phyloP scores from a whole-genome alignment of 345 rosid genomes.

The Rhodamnia rubescens region DNA sequence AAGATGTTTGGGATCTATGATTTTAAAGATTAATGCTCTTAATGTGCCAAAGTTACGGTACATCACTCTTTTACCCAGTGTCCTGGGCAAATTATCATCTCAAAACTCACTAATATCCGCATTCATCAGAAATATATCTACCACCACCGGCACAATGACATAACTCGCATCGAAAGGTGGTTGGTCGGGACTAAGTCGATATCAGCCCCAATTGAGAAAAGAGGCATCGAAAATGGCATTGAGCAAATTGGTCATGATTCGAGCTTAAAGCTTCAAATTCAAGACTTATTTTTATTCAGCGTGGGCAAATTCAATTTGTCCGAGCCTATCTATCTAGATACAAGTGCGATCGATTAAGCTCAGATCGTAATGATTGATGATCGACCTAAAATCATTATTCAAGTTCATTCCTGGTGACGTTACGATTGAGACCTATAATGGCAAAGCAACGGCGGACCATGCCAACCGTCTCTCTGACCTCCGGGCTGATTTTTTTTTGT shows the following conservation, averaged over 20 bases:
- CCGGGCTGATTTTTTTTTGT: neutral
- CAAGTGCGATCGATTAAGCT: neutral
- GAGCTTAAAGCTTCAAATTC: too few species aligned
- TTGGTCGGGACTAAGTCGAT: rapidly evolving
- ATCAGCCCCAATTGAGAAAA: neutral
- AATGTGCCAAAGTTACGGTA: neutral
- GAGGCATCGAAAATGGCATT: neutral
- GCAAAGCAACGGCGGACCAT: neutral
- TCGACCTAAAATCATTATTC: neutral
- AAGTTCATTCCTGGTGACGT: neutral
- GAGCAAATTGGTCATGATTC: too few species aligned
- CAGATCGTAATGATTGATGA: neutral
- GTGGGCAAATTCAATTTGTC: neutral
- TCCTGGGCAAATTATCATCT: neutral
- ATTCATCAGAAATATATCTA: neutral
- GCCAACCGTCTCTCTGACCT: neutral
- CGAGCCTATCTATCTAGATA: neutral
- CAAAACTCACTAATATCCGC: neutral
- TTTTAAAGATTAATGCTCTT: neutral
- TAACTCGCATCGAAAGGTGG: neutral
- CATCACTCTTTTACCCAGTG: neutral
- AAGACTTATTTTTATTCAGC: neutral
- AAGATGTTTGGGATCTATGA: neutral
- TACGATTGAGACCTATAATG: too few species aligned
- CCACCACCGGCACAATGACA: rapidly evolving